Evolutionary conservation across 2,329 filamentous ascomycete species (phyloP), one percentile per base, ranked within the genome.

Genomic region (Fusarium sp.): DNA sequence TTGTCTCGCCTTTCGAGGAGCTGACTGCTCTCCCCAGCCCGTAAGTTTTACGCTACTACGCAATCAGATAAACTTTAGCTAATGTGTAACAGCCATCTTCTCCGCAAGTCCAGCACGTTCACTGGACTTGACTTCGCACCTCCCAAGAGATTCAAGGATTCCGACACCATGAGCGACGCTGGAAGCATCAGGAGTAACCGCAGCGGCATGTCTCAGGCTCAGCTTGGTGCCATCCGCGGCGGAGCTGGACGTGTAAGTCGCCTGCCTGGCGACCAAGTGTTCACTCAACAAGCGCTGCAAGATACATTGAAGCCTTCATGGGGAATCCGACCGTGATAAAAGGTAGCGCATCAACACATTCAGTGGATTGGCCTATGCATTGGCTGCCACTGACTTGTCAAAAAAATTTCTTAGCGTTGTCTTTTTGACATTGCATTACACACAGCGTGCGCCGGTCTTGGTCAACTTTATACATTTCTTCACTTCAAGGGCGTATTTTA

Each of bases 211-310:
- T 97, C 94, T 9, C 87, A 90, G 8, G 84, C 88, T 58, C 89
- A 95, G 79, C 84, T 90, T 58, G 86, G 90, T 69, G 92, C 94
- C 77, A 91, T 97, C 77, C 93, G 95, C 73, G 89, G 85, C 64
- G 95, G 95, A 73, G 95, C 94, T 50, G 96, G 97, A 78, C 93
- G 95, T 71, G 90, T 98, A 73, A 96, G 94, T 80, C 91, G 93
- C 56, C 88, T 98, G 69, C 95, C 95, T 0, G 91, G 90, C 65
- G 94, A 95, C 75, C 89, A 92, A 47, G 94, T 97, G 65, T 95
- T 95, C 73, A 95, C 94, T 7, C 88, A 87, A 78, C 89, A 92
- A 38, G 90, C 94, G 64, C 82, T 96, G 80, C 83, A 85, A 64
- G 83, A 90, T 73, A 85, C 86, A 75, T 84, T 92, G 69, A 91